These are phyloP conservation scores for Zygoascus bituminiphila DNA, from an alignment of 805 yeast species.

Conservation along the genomic window DNA sequence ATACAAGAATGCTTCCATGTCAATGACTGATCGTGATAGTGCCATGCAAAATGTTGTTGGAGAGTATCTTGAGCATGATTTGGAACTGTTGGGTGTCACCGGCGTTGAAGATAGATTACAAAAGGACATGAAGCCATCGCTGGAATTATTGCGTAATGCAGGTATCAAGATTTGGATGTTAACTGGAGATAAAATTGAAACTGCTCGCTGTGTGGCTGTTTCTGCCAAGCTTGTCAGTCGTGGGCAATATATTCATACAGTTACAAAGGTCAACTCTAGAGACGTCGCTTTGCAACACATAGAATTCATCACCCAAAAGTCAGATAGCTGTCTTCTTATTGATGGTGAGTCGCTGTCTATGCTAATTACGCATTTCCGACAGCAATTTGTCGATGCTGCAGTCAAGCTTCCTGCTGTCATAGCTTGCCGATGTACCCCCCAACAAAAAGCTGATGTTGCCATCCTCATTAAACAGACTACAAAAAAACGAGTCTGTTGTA, in stretches of 20 bases:
- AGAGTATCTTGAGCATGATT: slow-evolving; percentile 66
- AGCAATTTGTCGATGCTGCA: slow-evolving; percentile 72
- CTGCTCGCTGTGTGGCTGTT: slow-evolving; percentile 96
- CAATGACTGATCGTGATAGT: slow-evolving; percentile 73
- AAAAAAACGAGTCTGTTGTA: slow-evolving; percentile 88
- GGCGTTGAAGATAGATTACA: slow-evolving; percentile 97
- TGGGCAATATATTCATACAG: slow-evolving; percentile 87
- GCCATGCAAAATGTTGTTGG: slow-evolving; percentile 60
- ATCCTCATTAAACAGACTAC: slow-evolving; percentile 66
- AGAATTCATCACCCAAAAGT: slow-evolving; percentile 58
- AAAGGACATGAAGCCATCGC: slow-evolving; percentile 80
- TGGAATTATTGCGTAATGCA: slow-evolving; percentile 89
- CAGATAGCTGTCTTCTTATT: slow-evolving; percentile 67
- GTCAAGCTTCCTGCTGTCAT: slow-evolving; percentile 85
- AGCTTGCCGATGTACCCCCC: slow-evolving; percentile 98
- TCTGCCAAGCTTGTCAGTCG: slow-evolving; percentile 86
- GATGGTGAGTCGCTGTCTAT: slow-evolving; percentile 88
- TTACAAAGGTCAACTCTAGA: slow-evolving; percentile 53
- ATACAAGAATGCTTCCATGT: slow-evolving; percentile 63
- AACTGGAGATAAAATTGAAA: slow-evolving; percentile 98
- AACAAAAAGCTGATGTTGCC: slow-evolving; percentile 96
- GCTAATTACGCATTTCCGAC: slow-evolving; percentile 52
- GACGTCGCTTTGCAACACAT: slow-evolving; percentile 68
- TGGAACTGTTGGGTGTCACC: slow-evolving; percentile 84
- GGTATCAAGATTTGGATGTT: slow-evolving; percentile 98